These are phyloP conservation scores for Blastobotrys persicus DNA, from an alignment of 1,139 yeast species.

Conservation along the genomic window DNA sequence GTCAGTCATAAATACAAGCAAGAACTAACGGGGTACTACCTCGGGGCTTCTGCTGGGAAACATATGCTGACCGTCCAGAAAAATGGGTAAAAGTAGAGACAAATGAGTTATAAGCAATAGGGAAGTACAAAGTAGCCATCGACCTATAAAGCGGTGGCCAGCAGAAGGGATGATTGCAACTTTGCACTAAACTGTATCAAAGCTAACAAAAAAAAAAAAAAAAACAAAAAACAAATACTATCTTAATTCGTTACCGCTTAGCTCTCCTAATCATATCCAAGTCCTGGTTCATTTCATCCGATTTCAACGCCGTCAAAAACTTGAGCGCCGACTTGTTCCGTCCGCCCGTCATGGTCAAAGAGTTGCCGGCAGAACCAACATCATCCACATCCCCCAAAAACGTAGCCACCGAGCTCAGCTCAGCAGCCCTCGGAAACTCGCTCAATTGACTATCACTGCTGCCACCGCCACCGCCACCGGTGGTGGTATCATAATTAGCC, in stretches of 20 bases:
- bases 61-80: too few species aligned
- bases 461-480: conserved; percentile 3
- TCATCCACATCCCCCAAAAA: conserved; percentile 7
- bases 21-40: too few species aligned
- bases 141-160: too few species aligned
- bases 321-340: conserved; percentile 16
- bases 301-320: conserved; percentile 16
- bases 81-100: too few species aligned
- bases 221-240: neutral
- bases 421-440: conserved; percentile 6
- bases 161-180: too few species aligned
- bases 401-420: conserved; percentile 12
- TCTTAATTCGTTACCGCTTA: neutral
- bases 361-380: neutral
- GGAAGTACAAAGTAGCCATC: too few species aligned
- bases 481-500: conserved; percentile 1
- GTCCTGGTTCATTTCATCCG: conserved; percentile 17
- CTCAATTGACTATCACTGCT: conserved; percentile 2
- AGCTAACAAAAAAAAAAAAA: neutral
- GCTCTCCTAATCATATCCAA: conserved; percentile 10
- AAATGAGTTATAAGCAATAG: too few species aligned
- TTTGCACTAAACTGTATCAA: too few species aligned
- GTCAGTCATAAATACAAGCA: too few species aligned
- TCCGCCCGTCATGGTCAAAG: conserved; percentile 7
- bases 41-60: too few species aligned